Percentiles rank a stretch among this genome's conserved stretches.
Conservation (phyloP, 2,329 filamentous ascomycete species). For the Venturia nashicola region DNA sequence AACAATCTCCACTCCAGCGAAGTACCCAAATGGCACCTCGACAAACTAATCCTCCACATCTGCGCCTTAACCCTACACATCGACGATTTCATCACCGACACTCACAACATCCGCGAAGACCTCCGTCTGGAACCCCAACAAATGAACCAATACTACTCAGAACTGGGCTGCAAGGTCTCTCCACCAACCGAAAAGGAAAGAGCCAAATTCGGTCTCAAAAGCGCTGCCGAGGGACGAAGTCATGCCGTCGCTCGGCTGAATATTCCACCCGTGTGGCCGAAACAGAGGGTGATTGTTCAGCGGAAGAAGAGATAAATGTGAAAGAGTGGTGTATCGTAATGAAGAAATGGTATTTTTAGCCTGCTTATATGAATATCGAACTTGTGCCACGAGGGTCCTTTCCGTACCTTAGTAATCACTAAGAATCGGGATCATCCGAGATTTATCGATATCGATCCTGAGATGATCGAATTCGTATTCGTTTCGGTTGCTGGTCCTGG, state of each 20-base stretch:
- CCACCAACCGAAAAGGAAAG: constrained; percentile 34
- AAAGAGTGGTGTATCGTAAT: background rate
- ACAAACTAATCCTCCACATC: constrained; percentile 62
- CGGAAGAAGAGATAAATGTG: constrained; percentile 3
- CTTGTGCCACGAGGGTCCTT: no score
- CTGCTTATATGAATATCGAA: background rate
- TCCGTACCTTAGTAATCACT: no score
- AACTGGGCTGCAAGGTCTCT: constrained; percentile 57
- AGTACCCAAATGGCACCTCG: constrained; percentile 59
- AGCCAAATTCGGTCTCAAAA: constrained; percentile 44
- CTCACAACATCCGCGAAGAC: constrained; percentile 57
- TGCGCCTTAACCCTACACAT: constrained; percentile 59
- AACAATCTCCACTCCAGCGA: constrained; percentile 18
- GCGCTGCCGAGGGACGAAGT: constrained; percentile 46
- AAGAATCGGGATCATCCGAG: no score
- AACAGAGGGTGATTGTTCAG: constrained; percentile 24
- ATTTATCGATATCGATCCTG: no score
- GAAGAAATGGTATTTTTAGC: background rate
- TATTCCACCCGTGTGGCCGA: constrained; percentile 75
- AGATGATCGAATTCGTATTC: no score
- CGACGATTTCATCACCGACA: constrained; percentile 62
- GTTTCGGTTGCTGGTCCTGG: no score
- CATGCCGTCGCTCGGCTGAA: constrained; percentile 58
- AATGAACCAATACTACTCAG: constrained; percentile 58
- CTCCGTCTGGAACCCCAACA: constrained; percentile 58